Base-by-base conservation (phyloP, 2,329 filamentous ascomycete species). In the Ascochyta koolunga region DNA sequence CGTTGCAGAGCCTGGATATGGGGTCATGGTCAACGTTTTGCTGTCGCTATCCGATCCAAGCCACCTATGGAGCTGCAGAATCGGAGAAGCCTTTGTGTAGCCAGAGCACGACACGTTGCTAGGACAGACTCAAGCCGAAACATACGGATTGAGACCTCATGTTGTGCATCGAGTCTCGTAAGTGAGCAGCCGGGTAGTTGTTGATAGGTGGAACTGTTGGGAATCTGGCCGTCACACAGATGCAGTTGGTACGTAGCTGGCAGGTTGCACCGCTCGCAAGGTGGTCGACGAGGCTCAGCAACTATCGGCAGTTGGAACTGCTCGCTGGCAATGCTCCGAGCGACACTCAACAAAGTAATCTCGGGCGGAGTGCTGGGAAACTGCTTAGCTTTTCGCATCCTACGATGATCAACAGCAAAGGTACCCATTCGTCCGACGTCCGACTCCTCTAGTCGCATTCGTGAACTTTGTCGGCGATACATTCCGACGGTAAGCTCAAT, bases 201-300 rank as follows among this genome's bases (percentile, higher is more conserved):
- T 52, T 49, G 50, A 42, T 61, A 59, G 52, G 66, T 71, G 61
- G 56, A 59, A 71, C 65, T 70, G 66, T 71, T 72, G 69, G 59
- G 63, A 53, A 50, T 50, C 58, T 58, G 37, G 36, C 54, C 43
- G 68, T 71, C 50, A 44, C 59, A 69, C 66, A 58, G 37, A 55
- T 54, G 61, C 61, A 61, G 42, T 53, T 54, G 40, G 40, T 50
- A 46, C 40, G 36, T 54, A 44, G 51, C 51, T 50, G 51, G 51
- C 51, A 50, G 45, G 51, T 54, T 16, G 46, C 45, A 54, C 51
- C 18, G 41, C 36, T 50, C 40, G 5, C 41, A 39, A 39, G 39
- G 36, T 36, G 38, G 41, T 52, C 35, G 47, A 54, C 46, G 50
- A 45, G 53, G 50, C 50, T 54, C 49, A 58, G 56, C 39, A 56